These are phyloP conservation scores for Sphagnum tenellum DNA, from an alignment of 225 moss, liverwort and hornwort species.

Conservation along the genomic window DNA sequence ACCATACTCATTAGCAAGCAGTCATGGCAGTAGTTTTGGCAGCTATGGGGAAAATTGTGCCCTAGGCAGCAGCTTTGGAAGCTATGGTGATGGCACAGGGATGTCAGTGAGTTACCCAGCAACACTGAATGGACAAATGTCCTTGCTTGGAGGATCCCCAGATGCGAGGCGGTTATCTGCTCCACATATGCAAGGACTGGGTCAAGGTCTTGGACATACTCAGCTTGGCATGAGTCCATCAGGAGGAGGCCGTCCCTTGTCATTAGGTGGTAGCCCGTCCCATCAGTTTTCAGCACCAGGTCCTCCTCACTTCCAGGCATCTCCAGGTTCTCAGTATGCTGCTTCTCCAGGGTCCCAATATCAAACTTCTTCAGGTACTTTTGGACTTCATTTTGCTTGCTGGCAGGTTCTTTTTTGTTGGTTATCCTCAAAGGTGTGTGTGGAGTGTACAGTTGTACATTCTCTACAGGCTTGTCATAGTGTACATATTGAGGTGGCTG, in stretches of 20 bases:
- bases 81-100: constrained; percentile 34
- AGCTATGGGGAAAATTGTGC: constrained; percentile 29
- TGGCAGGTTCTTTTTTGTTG: too few relatives aligned
- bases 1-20: constrained; percentile 38
- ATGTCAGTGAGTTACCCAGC: constrained; percentile 4
- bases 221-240: constrained; percentile 13
- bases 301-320: constrained; percentile 30
- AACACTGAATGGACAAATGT: constrained; percentile 26
- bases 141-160: constrained; percentile 32
- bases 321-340: constrained; percentile 27
- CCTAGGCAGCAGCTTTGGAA: constrained; percentile 34
- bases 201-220: constrained; percentile 4
- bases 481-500: too few relatives aligned
- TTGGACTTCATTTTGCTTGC: too few relatives aligned
- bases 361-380: constrained; percentile 23
- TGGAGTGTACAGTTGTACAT: too few relatives aligned
- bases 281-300: constrained; percentile 18
- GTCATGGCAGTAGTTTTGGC: constrained; percentile 45
- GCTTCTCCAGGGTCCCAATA: constrained; percentile 29
- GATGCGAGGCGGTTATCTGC: constrained; percentile 32
- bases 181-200: neutral
- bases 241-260: constrained; percentile 12
- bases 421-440: too few relatives aligned
- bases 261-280: constrained; percentile 41
- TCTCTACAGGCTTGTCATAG: too few relatives aligned